Percentiles rank a stretch among this genome's conserved stretches.
These are phyloP conservation scores for Didymella arachidicola DNA, from an alignment of 2,329 filamentous ascomycete genomes.

Conservation along the genomic window DNA sequence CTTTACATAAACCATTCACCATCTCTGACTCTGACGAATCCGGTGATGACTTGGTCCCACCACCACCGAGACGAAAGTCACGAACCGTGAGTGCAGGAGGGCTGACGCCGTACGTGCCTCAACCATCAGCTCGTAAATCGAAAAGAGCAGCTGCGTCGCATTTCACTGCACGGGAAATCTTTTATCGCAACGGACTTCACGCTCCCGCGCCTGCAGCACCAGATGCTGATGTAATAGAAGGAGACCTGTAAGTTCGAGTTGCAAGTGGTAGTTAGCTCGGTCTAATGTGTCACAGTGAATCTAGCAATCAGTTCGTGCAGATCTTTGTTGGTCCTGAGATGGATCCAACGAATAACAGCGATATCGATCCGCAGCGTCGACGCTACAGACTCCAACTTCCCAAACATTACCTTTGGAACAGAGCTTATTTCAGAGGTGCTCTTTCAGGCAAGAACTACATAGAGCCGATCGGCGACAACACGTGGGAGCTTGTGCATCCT, in stretches of 20 bases:
- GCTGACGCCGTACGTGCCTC: not conserved
- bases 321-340: constrained; percentile 19
- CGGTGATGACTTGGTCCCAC: not conserved
- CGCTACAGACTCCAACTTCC: constrained; percentile 15
- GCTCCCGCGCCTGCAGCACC: constrained; percentile 1
- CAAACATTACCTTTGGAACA: constrained; percentile 23
- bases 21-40: not conserved
- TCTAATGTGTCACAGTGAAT: constrained; percentile 9
- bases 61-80: not conserved
- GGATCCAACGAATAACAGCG: not conserved
- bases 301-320: constrained; percentile 33
- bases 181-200: not conserved
- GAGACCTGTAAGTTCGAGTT: constrained; percentile 27
- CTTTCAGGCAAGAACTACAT: constrained; percentile 23
- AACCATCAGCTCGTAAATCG: not conserved
- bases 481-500: constrained; percentile 30
- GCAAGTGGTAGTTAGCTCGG: not conserved
- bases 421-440: constrained; percentile 27
- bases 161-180: not conserved
- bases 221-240: constrained; percentile 27
- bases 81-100: not conserved
- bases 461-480: constrained; percentile 21
- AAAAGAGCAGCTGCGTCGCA: not conserved
- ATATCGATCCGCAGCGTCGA: constrained; percentile 25
- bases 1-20: not conserved